These are phyloP conservation scores for Diaporthe nobilis DNA, from an alignment of 2,329 filamentous ascomycete genomes.

Conservation along the genomic window DNA sequence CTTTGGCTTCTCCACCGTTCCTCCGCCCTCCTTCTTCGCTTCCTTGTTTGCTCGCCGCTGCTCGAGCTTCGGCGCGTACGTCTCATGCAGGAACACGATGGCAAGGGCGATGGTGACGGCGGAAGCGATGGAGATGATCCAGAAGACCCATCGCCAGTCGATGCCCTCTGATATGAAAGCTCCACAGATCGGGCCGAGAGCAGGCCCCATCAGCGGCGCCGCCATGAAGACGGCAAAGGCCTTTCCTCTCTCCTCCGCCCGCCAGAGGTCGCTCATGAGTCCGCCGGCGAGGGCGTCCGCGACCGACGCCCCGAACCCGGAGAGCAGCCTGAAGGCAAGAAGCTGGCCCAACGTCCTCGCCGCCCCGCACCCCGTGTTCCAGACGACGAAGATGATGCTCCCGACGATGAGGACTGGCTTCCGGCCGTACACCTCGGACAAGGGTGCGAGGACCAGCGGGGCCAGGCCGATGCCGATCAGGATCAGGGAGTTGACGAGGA, in stretches of 20 bases:
- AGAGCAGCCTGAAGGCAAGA: conserved; percentile 15
- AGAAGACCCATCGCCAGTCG: conserved; percentile 81
- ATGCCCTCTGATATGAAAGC: conserved; percentile 75
- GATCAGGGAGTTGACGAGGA: conserved; percentile 22
- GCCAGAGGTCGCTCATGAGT: conserved; percentile 62
- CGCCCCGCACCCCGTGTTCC: conserved; percentile 23
- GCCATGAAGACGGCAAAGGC: conserved; percentile 72
- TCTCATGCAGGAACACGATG: conserved; percentile 73
- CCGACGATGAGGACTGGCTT: conserved; percentile 48
- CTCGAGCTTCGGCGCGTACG: conserved; percentile 70
- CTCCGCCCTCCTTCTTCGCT: neutral
- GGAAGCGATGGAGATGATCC: conserved; percentile 70
- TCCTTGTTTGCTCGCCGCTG: neutral
- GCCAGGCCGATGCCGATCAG: conserved; percentile 29
- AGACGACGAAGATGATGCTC: conserved; percentile 12
- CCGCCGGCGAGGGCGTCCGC: conserved; percentile 26
- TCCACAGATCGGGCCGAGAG: conserved; percentile 75
- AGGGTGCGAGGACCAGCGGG: conserved; percentile 51
- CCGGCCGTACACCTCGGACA: conserved; percentile 62
- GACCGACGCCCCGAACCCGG: conserved; percentile 1
- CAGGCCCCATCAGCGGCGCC: conserved; percentile 75
- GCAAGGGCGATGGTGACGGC: conserved; percentile 68
- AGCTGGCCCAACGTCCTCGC: conserved; percentile 13
- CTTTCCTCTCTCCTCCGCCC: conserved; percentile 70
- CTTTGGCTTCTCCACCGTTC: neutral